Evolutionary conservation across 2,329 filamentous ascomycete species (phyloP).

Genomic region (Alternaria brassicicola): DNA sequence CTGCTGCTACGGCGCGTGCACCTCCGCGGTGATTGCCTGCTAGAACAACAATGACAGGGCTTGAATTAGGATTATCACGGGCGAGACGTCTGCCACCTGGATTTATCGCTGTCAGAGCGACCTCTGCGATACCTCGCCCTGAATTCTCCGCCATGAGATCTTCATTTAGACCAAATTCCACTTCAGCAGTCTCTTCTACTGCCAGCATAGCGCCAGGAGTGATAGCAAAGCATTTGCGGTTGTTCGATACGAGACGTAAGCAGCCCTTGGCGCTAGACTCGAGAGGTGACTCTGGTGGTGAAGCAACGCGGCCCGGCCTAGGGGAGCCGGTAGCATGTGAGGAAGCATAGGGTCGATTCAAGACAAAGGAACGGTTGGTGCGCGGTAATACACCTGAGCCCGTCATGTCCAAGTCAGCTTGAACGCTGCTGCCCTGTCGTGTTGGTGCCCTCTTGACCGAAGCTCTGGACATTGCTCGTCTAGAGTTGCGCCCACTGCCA

Average conservation of each 20-base stretch:
- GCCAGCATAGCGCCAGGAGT: slow-evolving; percentile 85
- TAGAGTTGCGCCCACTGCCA: slow-evolving; percentile 47
- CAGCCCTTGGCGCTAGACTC: slow-evolving; percentile 37
- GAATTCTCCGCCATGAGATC: slow-evolving; percentile 93
- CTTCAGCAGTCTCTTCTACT: slow-evolving; percentile 87
- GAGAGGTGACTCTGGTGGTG: slow-evolving; percentile 48
- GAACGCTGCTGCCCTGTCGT: slow-evolving; percentile 50
- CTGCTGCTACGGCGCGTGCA: slow-evolving; percentile 81
- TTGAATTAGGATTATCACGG: slow-evolving; percentile 53
- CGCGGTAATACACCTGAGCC: slow-evolving; percentile 41
- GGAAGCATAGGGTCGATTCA: slow-evolving; percentile 42
- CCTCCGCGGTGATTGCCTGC: slow-evolving; percentile 95
- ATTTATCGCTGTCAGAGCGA: slow-evolving; percentile 71
- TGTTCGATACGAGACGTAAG: slow-evolving; percentile 61
- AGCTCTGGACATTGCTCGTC: slow-evolving; percentile 49
- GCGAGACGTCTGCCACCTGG: slow-evolving; percentile 63
- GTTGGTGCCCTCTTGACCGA: slow-evolving; percentile 48
- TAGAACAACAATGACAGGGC: slow-evolving; percentile 73
- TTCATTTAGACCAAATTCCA: slow-evolving; percentile 84
- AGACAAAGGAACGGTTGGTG: slow-evolving; percentile 38
- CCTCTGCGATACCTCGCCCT: slow-evolving; percentile 84
- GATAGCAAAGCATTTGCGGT: slow-evolving; percentile 63
- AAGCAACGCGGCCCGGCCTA: slow-evolving; percentile 39
- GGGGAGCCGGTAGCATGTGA: slow-evolving; percentile 48
- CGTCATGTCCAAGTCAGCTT: slow-evolving; percentile 45